Percentiles rank a stretch among this genome's conserved stretches.
These are phyloP conservation scores for Microbotryomycetes sp. DNA, from an alignment of 1,284 basidiomycete species.

Conservation along the genomic window DNA sequence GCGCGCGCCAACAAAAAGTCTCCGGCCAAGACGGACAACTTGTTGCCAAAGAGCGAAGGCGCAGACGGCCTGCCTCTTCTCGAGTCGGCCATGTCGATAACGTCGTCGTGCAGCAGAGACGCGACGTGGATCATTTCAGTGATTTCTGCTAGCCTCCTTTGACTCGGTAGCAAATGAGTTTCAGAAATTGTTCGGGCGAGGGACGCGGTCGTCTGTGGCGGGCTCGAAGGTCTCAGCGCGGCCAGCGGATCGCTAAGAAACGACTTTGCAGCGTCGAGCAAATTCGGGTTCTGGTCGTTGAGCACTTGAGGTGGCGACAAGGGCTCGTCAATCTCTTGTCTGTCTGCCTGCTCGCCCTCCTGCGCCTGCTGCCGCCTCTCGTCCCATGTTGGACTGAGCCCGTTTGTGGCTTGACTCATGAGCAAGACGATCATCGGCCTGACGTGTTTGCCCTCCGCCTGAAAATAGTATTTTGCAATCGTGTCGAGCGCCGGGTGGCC, in stretches of 20 bases:
- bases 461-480: conserved; percentile 90
- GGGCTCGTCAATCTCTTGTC: conserved; percentile 53
- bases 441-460: conserved; percentile 65
- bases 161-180: conserved; percentile 59
- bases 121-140: conserved; percentile 99
- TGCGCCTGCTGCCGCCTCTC: conserved; percentile 48
- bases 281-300: conserved; percentile 74
- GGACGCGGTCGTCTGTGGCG: neutral
- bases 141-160: conserved; percentile 87
- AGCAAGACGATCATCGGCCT: conserved; percentile 85
- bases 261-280: conserved; percentile 59
- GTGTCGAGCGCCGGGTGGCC: conserved; percentile 79
- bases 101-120: conserved; percentile 89
- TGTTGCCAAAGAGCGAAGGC: conserved; percentile 88
- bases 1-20: conserved; percentile 93
- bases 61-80: conserved; percentile 76
- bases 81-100: conserved; percentile 77
- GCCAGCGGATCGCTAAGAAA: conserved; percentile 42
- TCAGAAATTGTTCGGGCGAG: neutral
- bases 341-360: conserved; percentile 42
- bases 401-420: conserved; percentile 85
- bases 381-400: conserved; percentile 53
- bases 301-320: conserved; percentile 58
- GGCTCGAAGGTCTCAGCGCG: conserved; percentile 7
- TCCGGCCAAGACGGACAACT: conserved; percentile 85